A percentile compares a stretch with the other conserved stretches of the same genome.
These are phyloP conservation scores for Tausonia pullulans DNA, from an alignment of 1,284 basidiomycete species.

Conservation along the genomic window DNA sequence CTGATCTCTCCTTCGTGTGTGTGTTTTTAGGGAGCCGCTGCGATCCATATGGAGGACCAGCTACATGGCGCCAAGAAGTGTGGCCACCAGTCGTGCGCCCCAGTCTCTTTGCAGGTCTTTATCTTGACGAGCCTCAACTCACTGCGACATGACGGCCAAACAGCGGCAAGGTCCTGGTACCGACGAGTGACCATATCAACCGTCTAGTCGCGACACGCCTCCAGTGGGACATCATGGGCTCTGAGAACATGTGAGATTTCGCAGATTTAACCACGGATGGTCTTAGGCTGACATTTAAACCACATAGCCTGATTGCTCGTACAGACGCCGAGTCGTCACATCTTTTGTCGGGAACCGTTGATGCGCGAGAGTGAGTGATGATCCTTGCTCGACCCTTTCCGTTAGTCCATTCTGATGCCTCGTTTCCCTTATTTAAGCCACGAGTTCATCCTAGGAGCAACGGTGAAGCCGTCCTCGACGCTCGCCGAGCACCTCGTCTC, in stretches of 20 bases:
- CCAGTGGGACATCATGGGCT: slow-evolving; percentile 61
- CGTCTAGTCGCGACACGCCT: slow-evolving; percentile 62
- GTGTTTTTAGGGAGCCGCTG: slow-evolving; percentile 1
- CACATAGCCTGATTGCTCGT: slow-evolving; percentile 54
- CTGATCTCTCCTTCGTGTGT: no score
- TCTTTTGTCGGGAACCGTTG: slow-evolving; percentile 70
- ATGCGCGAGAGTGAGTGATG: slow-evolving; percentile 45
- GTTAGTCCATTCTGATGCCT: background rate
- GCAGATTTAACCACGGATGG: slow-evolving; percentile 54
- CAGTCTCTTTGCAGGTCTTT: background rate
- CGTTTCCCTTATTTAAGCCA: slow-evolving; percentile 24
- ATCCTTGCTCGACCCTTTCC: background rate
- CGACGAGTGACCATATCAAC: slow-evolving; percentile 65
- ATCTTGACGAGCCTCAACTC: background rate
- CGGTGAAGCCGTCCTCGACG: slow-evolving; percentile 39
- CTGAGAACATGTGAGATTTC: slow-evolving; percentile 3
- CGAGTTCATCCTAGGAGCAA: slow-evolving; percentile 58
- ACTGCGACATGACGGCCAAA: background rate
- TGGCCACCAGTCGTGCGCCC: slow-evolving; percentile 11
- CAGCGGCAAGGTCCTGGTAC: slow-evolving; percentile 35
- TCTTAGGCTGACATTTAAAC: background rate
- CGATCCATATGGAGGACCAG: slow-evolving; percentile 12
- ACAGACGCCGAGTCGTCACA: slow-evolving; percentile 82
- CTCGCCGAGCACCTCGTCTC: slow-evolving; percentile 64
- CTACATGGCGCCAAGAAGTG: slow-evolving; percentile 15